Base-by-base conservation (phyloP, 2,329 filamentous ascomycete species). In the Pseudogymnoascus sp. region DNA sequence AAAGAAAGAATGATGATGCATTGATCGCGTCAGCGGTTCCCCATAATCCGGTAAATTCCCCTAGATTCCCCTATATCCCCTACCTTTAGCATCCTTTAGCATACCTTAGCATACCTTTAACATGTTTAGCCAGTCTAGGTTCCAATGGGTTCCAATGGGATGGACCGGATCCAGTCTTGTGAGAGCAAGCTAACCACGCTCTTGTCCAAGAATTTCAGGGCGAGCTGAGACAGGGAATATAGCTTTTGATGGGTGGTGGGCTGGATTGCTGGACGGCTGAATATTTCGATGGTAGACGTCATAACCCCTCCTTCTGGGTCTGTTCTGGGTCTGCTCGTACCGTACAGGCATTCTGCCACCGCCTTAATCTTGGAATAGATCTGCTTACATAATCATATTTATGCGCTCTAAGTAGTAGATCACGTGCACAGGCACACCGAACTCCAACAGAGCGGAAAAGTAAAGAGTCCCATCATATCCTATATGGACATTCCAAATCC, bases 21-120 rank as follows among this genome's bases (percentile, higher is more conserved):
- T 56, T 56, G 50, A 56, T 56, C 28, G 28, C 50, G 50, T 56
- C 50, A 56, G 50, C 14, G 50, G 26, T 7, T 56, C 50, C 26
- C 50, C 50, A 56, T 28, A 31, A 56, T 33, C 50, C 50, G 28
- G 50, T 16, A 56, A 10, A 56, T 56, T 56, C 46, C 46, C 46
- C 46, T 56, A 11, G n/a, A 56, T 56, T 56, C 50, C 50, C 50
- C 50, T 56, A 56, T 56, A 56, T 33, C 50, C 50, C 50, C 50
- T 56, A 56, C 50, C 50, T 56, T 56, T 56, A 56, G 50, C 50
- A 56, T 33, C n/a, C n/a, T n/a, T n/a, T n/a, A n/a, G n/a, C n/a
- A n/a, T n/a, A n/a, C n/a, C n/a, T n/a, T n/a, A n/a, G n/a, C n/a
- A n/a, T n/a, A 46, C 41, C 37, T 46, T 38, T 46, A 46, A 12